Evolutionary conservation across 2,329 filamentous ascomycete species (phyloP).

Genomic region (Ascochyta fabae): DNA sequence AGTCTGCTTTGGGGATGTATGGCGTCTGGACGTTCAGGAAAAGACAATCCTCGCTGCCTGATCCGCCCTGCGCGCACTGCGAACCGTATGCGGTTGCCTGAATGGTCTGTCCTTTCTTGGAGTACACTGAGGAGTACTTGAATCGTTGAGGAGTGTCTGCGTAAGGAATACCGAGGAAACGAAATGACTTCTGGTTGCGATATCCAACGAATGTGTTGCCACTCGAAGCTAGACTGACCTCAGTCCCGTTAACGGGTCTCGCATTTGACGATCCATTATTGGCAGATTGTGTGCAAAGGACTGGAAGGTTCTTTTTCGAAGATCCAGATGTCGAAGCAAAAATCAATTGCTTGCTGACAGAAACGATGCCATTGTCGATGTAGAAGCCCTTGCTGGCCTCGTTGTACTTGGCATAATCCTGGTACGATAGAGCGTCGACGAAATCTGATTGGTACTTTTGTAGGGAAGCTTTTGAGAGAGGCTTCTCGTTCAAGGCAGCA

Average conservation of each 20-base stretch:
- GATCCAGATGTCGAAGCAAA: constrained; percentile 39
- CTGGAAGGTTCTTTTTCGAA: constrained; percentile 48
- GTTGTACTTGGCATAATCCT: constrained; percentile 51
- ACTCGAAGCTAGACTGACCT: constrained; percentile 50
- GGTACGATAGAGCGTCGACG: constrained; percentile 54
- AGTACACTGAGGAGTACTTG: constrained; percentile 57
- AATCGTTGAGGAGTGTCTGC: constrained; percentile 53
- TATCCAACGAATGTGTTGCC: constrained; percentile 58
- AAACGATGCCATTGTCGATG: constrained; percentile 51
- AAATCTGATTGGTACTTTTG: constrained; percentile 56
- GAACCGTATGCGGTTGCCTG: constrained; percentile 55
- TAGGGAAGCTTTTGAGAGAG: constrained; percentile 53
- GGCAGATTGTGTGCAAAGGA: constrained; percentile 60
- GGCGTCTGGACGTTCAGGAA: constrained; percentile 39
- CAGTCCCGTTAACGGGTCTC: constrained; percentile 31
- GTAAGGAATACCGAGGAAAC: constrained; percentile 57
- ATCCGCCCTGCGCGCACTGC: constrained; percentile 52
- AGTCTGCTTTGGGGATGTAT: constrained; percentile 47
- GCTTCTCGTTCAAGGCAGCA: constrained; percentile 55
- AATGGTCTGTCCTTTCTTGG: constrained; percentile 53
- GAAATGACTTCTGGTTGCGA: constrained; percentile 59
- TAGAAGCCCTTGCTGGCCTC: constrained; percentile 50
- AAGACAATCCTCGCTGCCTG: constrained; percentile 44
- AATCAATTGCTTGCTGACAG: constrained; percentile 45
- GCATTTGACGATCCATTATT: constrained; percentile 44